Base-by-base conservation (phyloP, 1,284 basidiomycete species). In the Ceratobasidium theobromae region DNA sequence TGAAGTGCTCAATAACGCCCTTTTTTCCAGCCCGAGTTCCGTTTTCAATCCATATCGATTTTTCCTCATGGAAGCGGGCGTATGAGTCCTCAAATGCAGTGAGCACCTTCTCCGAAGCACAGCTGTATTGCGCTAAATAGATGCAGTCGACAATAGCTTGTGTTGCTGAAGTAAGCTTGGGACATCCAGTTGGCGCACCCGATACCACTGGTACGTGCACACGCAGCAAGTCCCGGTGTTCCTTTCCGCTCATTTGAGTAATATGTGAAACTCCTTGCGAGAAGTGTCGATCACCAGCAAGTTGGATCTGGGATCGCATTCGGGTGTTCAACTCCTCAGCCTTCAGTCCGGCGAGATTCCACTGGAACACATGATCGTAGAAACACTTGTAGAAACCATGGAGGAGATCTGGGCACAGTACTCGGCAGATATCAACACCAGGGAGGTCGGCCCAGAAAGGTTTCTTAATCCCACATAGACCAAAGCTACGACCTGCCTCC, bases 161-260 rank as follows among this genome's bases (percentile, higher is more conserved):
- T 8, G 55, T 58, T 4, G 43, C 21, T 16, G 18, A 27, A 41
- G 55, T 58, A 33, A 58, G 27, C 25, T 46, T 11, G 23, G 12
- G n/a, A 21, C 8, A n/a, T 25, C 53, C 53, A 55, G 16, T 21
- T 18, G 35, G 35, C 4, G 55, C 43, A 27, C n/a, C 12, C 4
- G 55, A 40, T 9, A 58, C 21, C 4, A 45, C n/a, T 23, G 41
- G 23, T 18, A 58, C 28, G 32, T 58, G 55, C 14, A 43, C 55
- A n/a, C 55, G 27, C 16, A 11, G 4, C 16, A 58, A 41, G 35
- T 12, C 55, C 16, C 55, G 35, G n/a, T 46, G 23, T 4, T 58
- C 55, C 27, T 41, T 58, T 40, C 40, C 43, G 4, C 40, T 14
- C 55, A 58, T 4, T 21, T 60, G 55, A 23, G 48, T 62, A 9